Base-by-base conservation (phyloP, 2,329 filamentous ascomycete genomes). In the Colletotrichum incanum region DNA sequence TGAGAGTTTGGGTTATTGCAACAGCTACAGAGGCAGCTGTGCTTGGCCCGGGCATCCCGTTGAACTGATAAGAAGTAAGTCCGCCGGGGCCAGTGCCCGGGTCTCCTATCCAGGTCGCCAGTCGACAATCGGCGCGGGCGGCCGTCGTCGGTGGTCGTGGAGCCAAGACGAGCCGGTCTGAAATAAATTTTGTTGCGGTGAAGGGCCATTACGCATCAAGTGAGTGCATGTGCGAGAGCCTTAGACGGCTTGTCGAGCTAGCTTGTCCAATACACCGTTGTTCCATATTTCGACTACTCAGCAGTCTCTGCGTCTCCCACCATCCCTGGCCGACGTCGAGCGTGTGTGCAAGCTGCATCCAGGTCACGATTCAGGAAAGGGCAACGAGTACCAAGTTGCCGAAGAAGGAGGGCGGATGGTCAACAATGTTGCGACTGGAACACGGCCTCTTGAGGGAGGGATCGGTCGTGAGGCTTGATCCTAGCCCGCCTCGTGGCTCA, bases 401-500 rank as follows among this genome's bases (percentile, higher is more conserved):
- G 18, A 62, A 12, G 23, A 23, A 39, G 45, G 45, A 50, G 45
- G 45, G 31, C 28, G 28, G 9, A 28, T n/a, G 31, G 45, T 18
- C 45, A 50, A 20, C 34, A 59, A 41, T 52, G 54, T 54, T 58
- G 65, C 59, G 59, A 59, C 52, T 67, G 26, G 37, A 58, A 34
- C 34, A 31, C 62, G 56, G 56, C 58, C 31, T 34, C 63, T 59
- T 65, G 37, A 59, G 41, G n/a, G 50, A 45, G 45, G 28, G 49
- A 12, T n/a, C 5, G 37, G 45, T 45, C 20, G 12, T 16, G 6
- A n/a, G 58, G 45, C 45, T 64, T 64, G 59, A 72, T 72, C 65
- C 59, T 14, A 43, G 65, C 54, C 41, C 28, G 43, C 45, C 59
- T 34, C 58, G 68, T 68, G 64, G 68, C 58, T 56, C 34, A 47